Base-by-base conservation (phyloP, 441 rosid species). In the Breynia disticha region DNA sequence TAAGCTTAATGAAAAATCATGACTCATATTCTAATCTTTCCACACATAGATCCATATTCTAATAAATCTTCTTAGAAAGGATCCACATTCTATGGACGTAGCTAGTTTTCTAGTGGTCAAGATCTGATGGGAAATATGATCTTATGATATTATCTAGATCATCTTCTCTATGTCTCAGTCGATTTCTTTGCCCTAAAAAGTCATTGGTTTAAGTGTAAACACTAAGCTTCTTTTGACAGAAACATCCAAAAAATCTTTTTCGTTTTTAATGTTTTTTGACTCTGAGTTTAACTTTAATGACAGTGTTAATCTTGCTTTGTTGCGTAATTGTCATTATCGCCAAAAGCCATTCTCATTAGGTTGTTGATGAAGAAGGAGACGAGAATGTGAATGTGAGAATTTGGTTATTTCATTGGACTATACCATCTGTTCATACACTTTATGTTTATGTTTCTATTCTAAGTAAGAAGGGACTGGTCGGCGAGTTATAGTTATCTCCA, bases 271-370 rank as follows among this genome's bases (percentile, higher is more conserved):
- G 32, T 7, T 19, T 41, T 41, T 41, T 41, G 44, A 28, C 16
- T 38, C 24, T 50, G 64, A 57, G 37, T 20, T 52, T 16, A 32
- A 21, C 62, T 13, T 44, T 47, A 45, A 65, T 35, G 62, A 28
- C 37, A n/a, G 15, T 32, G 13, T 39, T 50, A 3, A n/a, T 20
- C 22, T 42, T 50, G 60, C 37, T 62, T 67, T 59, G 54, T 58
- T 35, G 15, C 42, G 19, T n/a, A 32, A 14, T 55, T 61, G 62
- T 58, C 68, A 21, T 60, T 48, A 51, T 49, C 39, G 14, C 17
- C 54, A n/a, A 54, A 56, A 57, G 48, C 56, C 57, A 17, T 43
- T 19, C 65, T 53, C 68, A 60, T 65, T 64, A 59, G 67, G 69
- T 42, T 13, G 56, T 37, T 62, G 14, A 22, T 47, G 19, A 10